phyloP scores from a whole-genome alignment of 2,329 filamentous ascomycete species.

The Ramularia collo-cygni region DNA sequence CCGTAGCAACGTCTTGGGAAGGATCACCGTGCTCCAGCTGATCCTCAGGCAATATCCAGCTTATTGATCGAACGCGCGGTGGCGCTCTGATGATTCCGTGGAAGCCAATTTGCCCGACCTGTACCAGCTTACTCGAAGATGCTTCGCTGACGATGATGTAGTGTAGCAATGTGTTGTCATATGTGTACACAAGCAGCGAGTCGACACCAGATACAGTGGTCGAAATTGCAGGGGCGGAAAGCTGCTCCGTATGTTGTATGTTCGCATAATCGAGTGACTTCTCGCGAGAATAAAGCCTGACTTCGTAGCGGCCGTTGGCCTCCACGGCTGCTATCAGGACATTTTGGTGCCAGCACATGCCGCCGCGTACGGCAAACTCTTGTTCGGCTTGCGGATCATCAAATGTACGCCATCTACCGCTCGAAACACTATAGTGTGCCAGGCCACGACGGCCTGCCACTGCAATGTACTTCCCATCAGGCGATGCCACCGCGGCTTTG shows the following conservation, averaged over 20 bases:
- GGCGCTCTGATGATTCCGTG: conserved; percentile 94
- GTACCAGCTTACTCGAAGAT: conserved; percentile 64
- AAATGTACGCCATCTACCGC: conserved; percentile 94
- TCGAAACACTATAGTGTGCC: conserved; percentile 91
- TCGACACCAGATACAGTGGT: conserved; percentile 87
- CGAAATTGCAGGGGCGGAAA: conserved; percentile 82
- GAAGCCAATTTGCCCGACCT: conserved; percentile 97
- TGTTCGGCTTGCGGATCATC: conserved; percentile 73
- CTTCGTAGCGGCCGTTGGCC: conserved; percentile 64
- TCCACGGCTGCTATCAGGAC: conserved; percentile 92
- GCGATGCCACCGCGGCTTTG: conserved; percentile 74
- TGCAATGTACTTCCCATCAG: conserved; percentile 88
- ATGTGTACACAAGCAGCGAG: conserved; percentile 91
- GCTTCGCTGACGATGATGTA: conserved; percentile 74
- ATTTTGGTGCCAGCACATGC: conserved; percentile 98
- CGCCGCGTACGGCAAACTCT: conserved; percentile 84
- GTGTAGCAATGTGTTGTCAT: conserved; percentile 92
- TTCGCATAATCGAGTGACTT: conserved; percentile 65
- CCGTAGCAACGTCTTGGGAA: conserved; percentile 87
- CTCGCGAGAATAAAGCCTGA: conserved; percentile 91
- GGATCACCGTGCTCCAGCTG: conserved; percentile 89
- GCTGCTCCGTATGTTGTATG: conserved; percentile 66
- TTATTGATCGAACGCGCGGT: conserved; percentile 82
- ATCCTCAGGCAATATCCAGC: conserved; percentile 89
- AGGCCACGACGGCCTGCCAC: conserved; percentile 90